These are phyloP conservation scores for Hordeum marinum DNA, from an alignment of 176 grass and related monocot genomes.

Conservation along the genomic window DNA sequence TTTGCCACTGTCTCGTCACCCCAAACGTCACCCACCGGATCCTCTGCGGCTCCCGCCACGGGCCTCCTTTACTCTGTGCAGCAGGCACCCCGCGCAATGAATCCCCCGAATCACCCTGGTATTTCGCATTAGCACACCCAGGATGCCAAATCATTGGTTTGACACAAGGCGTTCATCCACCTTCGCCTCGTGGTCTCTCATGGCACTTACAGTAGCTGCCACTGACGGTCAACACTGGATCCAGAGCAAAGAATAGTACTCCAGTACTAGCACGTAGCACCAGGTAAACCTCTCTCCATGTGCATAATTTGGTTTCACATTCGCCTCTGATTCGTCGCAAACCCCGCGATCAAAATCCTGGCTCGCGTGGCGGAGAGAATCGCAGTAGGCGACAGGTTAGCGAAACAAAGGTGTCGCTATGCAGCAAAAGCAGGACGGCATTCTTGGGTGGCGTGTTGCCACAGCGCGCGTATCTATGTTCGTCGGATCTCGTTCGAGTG, in stretches of 20 bases:
- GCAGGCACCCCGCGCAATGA: no score
- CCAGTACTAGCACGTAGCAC: no score
- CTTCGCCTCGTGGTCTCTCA: no score
- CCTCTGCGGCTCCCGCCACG: background rate
- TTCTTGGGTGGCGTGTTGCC: background rate
- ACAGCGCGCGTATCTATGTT: background rate
- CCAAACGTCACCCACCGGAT: conserved; percentile 45
- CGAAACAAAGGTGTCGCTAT: background rate
- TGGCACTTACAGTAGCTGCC: no score
- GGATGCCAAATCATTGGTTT: no score
- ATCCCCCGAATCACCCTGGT: no score
- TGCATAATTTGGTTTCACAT: background rate
- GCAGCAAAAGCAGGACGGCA: background rate
- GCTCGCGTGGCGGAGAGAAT: no score
- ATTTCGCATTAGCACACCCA: no score
- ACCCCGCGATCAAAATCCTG: background rate
- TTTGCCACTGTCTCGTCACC: conserved; percentile 33
- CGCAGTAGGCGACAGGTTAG: background rate
- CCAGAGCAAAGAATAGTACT: no score
- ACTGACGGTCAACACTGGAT: background rate
- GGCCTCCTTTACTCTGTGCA: no score
- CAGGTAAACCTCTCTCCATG: background rate
- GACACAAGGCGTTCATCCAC: no score
- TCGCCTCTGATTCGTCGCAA: background rate
- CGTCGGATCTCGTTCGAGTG: background rate